Conservation (phyloP, 2,329 filamentous ascomycete species). For the Fusarium illudens region DNA sequence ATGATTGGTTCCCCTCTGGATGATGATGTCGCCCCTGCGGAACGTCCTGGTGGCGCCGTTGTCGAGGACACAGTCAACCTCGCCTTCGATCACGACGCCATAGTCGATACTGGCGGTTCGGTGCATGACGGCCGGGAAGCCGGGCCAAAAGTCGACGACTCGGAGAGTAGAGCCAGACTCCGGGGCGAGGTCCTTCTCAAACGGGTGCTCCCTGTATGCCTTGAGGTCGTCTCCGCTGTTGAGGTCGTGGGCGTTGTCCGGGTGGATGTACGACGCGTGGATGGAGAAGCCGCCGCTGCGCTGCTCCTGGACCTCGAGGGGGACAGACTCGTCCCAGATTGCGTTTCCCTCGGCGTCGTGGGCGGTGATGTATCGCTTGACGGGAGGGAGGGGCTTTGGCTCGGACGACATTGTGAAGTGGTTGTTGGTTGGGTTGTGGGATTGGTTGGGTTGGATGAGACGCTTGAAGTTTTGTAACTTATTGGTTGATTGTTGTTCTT, state of each 20-base stretch:
- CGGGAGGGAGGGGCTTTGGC: slow-evolving; percentile 20
- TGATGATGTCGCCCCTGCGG: slow-evolving; percentile 31
- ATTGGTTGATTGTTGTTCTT: not conserved
- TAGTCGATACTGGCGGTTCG: slow-evolving; percentile 38
- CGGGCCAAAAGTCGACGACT: slow-evolving; percentile 36
- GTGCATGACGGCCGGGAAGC: slow-evolving; percentile 33
- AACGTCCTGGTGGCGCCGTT: slow-evolving; percentile 28
- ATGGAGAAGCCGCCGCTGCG: slow-evolving; percentile 31
- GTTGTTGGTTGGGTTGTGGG: not conserved
- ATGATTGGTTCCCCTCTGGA: slow-evolving; percentile 40
- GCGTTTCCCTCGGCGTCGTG: slow-evolving; percentile 30
- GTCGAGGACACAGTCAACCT: slow-evolving; percentile 36
- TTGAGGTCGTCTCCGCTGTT: slow-evolving; percentile 26
- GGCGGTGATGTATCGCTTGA: slow-evolving; percentile 35
- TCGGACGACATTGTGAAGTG: slow-evolving; percentile 20
- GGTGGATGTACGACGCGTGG: slow-evolving; percentile 32
- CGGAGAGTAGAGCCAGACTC: slow-evolving; percentile 27
- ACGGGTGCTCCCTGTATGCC: slow-evolving; percentile 27
- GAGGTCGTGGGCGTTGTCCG: slow-evolving; percentile 17
- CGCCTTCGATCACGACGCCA: slow-evolving; percentile 33
- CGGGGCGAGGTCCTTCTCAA: slow-evolving; percentile 30
- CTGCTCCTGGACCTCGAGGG: slow-evolving; percentile 18
- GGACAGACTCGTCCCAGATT: slow-evolving; percentile 30
- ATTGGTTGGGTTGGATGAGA: not conserved
- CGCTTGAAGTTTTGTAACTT: not conserved